Base-by-base conservation (phyloP, 495 filamentous ascomycete species). In the Penicillium coprophilum region DNA sequence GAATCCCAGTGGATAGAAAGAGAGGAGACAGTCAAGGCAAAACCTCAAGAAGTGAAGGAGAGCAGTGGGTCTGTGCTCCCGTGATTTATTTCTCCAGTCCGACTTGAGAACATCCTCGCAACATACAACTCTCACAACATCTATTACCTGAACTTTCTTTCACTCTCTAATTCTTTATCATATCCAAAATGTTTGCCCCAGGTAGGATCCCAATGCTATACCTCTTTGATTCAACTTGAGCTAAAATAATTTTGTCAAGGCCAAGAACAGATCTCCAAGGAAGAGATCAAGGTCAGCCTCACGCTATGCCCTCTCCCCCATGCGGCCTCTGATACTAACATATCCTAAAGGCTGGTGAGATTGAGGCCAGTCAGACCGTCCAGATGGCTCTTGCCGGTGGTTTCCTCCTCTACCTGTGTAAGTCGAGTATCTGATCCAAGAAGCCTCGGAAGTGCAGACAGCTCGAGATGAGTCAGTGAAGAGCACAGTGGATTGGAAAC, bases 321-420 rank as follows among this genome's bases (percentile, higher is more conserved):
- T 44, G 12, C 2, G 1, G 12, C 15, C 45, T n/a, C 51, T 36
- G 24, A 12, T 23, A 36, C 11, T 59, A 55, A 46, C 38, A 43
- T 44, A 5, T 6, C 13, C 5, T 45, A 40, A 46, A 85, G 76
- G 81, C 80, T 43, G 83, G 82, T 67, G 90, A 94, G 77, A 73
- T 77, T 46, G 84, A 90, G 74, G 90, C 92, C 39, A 76, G 69
- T 65, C 77, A 80, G 67, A 89, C 85, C 45, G 67, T 92, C 64
- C 82, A 84, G 66, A 78, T 74, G 46, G 83, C 83, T 59, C 59
- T 90, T 53, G 79, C 80, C 32, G 79, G 82, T 46, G 82, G 85
- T 57, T 70, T 88, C 61, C 56, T 87, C 30, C 82, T 96, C 57
- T 96, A 96, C 75, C 75, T 96, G 48, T 92, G 92, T 96, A 85